Base-by-base conservation (phyloP, 495 filamentous ascomycete species). In the Trichoderma virens region DNA sequence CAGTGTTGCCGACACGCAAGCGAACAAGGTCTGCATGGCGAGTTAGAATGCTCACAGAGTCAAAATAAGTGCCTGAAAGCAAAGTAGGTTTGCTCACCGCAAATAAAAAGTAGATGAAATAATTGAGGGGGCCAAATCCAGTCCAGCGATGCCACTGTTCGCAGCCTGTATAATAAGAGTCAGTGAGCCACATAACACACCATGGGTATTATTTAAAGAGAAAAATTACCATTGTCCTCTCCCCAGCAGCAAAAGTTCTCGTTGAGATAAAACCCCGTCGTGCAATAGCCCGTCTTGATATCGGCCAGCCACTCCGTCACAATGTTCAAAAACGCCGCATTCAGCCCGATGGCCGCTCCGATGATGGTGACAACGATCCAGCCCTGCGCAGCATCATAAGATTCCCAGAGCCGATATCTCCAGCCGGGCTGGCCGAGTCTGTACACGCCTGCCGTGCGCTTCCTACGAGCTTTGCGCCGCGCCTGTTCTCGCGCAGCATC, bases 221-320 rank as follows among this genome's bases (percentile, higher is more conserved):
- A 5, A 20, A 3, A 5, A 80, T 20, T 78, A 89, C 88, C 90
- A 71, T 87, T 88, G 69, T 97, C 93, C 35, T 93, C 88, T 9
- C 95, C 94, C 94, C 93, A 98, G 74, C 94, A 98, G 76, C 94
- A 98, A 73, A 98, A 98, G 71, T 89, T 88, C 79, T 98, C 91
- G 77, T 98, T 98, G 20, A 98, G 80, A 75, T 98, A 98, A 75
- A 98, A 98, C 35, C 88, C 93, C 2, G 92, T 97, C 3, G 86
- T 90, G 78, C 94, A 98, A 75, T 96, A 87, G 30, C 94, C 94
- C 61, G 93, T 82, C 77, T 98, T 98, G 70, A 97, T 87, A 77
- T 98, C 94, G 62, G 92, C 90, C 56, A 98, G 75, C 94, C 94
- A 98, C 72, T 98, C 94, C 27, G 94, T 98, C 62, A 94, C 84